Conservation (phyloP, 768 basidiomycete species). For the Leccinum fibrillosum region DNA sequence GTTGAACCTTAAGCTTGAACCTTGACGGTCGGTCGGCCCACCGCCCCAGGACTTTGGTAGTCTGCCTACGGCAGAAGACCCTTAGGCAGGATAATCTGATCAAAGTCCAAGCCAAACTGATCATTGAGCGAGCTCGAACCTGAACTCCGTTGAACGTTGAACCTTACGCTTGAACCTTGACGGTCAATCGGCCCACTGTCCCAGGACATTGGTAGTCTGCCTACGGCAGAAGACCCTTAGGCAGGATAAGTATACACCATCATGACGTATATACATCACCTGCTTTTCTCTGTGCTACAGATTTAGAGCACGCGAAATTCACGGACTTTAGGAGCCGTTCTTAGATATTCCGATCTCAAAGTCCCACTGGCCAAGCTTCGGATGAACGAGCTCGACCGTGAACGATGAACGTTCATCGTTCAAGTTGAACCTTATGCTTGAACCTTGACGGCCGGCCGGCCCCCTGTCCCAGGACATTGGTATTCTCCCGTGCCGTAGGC, state of each 20-base stretch:
- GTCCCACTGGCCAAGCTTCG: not conserved
- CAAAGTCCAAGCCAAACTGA: not conserved
- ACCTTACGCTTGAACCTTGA: too few species aligned
- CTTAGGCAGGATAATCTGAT: not conserved
- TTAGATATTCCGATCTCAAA: not conserved
- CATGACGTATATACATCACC: too few species aligned
- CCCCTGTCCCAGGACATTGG: not conserved
- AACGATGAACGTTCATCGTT: not conserved
- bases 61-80: too few species aligned
- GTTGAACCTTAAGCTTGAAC: too few species aligned
- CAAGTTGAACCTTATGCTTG: not conserved
- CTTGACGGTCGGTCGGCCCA: too few species aligned
- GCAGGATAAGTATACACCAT: too few species aligned
- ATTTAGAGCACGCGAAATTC: too few species aligned
- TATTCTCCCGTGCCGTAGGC: too few species aligned
- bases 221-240: too few species aligned
- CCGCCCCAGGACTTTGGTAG: not conserved
- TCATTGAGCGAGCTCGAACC: too few species aligned
- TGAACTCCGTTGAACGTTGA: too few species aligned
- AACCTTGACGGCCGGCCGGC: not conserved
- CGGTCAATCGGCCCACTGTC: not conserved
- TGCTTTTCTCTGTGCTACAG: too few species aligned
- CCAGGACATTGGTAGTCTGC: not conserved
- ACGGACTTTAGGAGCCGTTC: not conserved
- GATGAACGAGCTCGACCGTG: not conserved